phyloP scores from a whole-genome alignment of 2,329 filamentous ascomycete genomes.

The Anthostomella pinea region DNA sequence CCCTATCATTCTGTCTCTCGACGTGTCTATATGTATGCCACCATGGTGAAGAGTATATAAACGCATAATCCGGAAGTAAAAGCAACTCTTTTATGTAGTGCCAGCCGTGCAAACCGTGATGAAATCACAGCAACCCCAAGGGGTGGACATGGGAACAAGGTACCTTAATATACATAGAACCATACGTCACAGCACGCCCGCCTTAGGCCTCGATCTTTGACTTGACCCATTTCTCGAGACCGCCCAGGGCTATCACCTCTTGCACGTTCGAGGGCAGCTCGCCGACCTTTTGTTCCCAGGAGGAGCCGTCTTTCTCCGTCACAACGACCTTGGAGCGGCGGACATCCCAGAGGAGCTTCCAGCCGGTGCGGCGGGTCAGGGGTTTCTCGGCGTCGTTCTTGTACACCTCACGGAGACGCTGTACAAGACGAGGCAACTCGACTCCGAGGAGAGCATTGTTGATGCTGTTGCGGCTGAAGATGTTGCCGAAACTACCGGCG shows the following conservation, averaged over 20 bases:
- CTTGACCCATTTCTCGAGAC: conserved; percentile 81
- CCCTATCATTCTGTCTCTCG: too few relatives aligned
- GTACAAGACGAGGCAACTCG: conserved; percentile 65
- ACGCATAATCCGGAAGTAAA: too few relatives aligned
- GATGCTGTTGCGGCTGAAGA: conserved; percentile 75
- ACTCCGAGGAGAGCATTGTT: conserved; percentile 75
- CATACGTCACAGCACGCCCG: too few relatives aligned
- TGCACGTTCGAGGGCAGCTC: conserved; percentile 84
- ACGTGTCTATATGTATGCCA: too few relatives aligned
- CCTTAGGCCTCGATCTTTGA: too few relatives aligned
- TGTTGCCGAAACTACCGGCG: conserved; percentile 78
- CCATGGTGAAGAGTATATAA: too few relatives aligned
- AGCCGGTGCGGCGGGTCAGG: conserved; percentile 72
- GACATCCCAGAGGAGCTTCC: conserved; percentile 82
- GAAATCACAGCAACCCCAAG: too few relatives aligned
- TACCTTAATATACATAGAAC: too few relatives aligned
- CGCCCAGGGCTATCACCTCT: conserved; percentile 75
- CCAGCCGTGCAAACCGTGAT: too few relatives aligned
- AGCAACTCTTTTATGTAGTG: too few relatives aligned
- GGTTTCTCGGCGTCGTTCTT: conserved; percentile 37
- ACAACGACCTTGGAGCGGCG: conserved; percentile 67
- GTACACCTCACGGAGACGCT: conserved; percentile 63
- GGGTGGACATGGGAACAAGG: too few relatives aligned
- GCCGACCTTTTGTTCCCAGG: conserved; percentile 78
- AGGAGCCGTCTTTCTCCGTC: conserved; percentile 62